Evolutionary conservation across 1,284 basidiomycete species (phyloP), one percentile per base, ranked within the genome.

Genomic region (Rhodotorula sp.): DNA sequence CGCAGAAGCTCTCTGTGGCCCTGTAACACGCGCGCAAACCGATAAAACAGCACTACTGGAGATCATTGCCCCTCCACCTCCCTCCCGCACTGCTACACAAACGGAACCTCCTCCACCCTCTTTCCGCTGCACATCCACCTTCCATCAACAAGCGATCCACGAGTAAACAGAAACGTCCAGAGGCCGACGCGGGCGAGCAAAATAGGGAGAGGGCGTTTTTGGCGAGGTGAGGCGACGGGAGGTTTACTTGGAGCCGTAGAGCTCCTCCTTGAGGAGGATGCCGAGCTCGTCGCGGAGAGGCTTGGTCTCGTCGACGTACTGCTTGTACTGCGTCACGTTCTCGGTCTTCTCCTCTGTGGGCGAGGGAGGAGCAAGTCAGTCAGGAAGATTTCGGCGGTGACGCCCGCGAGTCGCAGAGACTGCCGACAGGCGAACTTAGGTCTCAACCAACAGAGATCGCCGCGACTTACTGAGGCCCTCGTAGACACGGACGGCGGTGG

Each of bases 401-500:
- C 15, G 28, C 1, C 13, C n/a, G n/a, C n/a, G n/a, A 53, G 28
- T 3, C 8, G 16, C 30, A 6, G 52, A 8, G 30, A 18, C 9
- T 8, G 30, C 28, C 30, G 28, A 54, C 18, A 30, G 24, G 51
- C 51, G 7, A 6, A 11, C 11, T n/a, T 26, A 6, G 30, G 2
- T n/a, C 8, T 24, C 7, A 11, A 55, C 28, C 24, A 34, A 44
- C 8, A n/a, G 22, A 11, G 28, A 44, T 48, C 24, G 28, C 11
- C 16, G 2, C 15, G 10, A 60, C 59, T 48, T 34, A 60, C 59
- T 55, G 54, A 63, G 66, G 20, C 82, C 82, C 71, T 83, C 94
- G 78, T 98, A 93, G 78, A 98, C 87, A 74, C 95, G 86, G 72
- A 98, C 93, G 63, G 95, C 95, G 57, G 95, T 98, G 58, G 94